Conservation (phyloP, 2,329 filamentous ascomycete genomes). For the Fusarium sp. region DNA sequence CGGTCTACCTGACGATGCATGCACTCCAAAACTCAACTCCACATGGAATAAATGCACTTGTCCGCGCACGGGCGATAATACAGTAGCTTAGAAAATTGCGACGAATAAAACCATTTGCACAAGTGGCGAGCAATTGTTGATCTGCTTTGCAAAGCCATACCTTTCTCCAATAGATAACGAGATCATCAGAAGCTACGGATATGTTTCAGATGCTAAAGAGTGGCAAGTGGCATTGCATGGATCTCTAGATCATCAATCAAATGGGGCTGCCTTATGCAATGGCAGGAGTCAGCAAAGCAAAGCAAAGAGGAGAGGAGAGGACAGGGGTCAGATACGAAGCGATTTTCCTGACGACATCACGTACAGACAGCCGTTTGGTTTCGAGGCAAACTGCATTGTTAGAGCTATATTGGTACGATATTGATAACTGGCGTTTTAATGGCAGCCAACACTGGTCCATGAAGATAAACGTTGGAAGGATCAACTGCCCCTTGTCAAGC, state of each 20-base stretch:
- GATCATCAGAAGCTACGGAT: conserved; percentile 3
- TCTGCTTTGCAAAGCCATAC: conserved; percentile 6
- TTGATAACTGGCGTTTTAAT: not conserved
- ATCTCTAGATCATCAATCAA: conserved; percentile 4
- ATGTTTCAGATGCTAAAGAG: conserved; percentile 30
- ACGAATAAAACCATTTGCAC: not conserved
- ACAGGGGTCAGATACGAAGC: conserved; percentile 11
- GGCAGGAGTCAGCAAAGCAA: not conserved
- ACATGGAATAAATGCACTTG: not conserved
- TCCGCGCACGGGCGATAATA: not conserved
- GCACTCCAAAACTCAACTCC: conserved; percentile 8
- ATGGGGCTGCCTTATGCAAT: not conserved
- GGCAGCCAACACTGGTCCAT: conserved; percentile 17
- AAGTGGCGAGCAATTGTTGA: not conserved
- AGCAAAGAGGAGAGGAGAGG: not conserved
- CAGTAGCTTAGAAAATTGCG: not conserved
- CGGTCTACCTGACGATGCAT: conserved; percentile 24
- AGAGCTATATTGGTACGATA: conserved; percentile 1
- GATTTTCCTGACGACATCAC: conserved; percentile 2
- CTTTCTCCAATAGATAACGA: not conserved
- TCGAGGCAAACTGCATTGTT: conserved; percentile 2
- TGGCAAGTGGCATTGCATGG: conserved; percentile 4
- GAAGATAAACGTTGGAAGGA: conserved; percentile 13
- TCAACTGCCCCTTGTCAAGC: not conserved
- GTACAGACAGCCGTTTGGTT: conserved; percentile 3